A percentile compares a stretch with the other conserved stretches of the same genome.
Conservation (phyloP, 169 alveolate genomes). For the Cryptosporidium sp. region DNA sequence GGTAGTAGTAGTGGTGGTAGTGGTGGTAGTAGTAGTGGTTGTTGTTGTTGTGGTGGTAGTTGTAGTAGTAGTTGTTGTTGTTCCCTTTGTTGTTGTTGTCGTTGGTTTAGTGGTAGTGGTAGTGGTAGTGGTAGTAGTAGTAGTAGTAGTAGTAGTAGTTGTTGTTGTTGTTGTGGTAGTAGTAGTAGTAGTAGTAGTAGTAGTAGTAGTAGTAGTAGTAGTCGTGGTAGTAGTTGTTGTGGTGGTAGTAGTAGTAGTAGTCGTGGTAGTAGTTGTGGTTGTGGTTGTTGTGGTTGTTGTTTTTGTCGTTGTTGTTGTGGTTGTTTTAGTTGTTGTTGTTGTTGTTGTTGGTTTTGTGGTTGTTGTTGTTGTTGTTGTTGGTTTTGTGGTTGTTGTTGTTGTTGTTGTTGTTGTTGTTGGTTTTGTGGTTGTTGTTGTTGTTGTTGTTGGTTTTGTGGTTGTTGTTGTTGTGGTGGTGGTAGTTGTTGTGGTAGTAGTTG, state of each 20-base stretch:
- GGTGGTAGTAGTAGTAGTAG: slow-evolving; percentile 32
- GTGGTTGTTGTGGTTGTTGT: slow-evolving; percentile 59
- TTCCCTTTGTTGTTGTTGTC: slow-evolving; percentile 3
- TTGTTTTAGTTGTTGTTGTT: background rate
- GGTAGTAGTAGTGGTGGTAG: too few relatives aligned
- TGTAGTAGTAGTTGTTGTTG: too few relatives aligned
- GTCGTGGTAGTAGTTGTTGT: slow-evolving; percentile 36
- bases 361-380: slow-evolving; percentile 15
- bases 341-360: slow-evolving; percentile 22
- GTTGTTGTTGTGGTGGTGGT: slow-evolving; percentile 16
- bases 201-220: slow-evolving; percentile 10
- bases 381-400: background rate
- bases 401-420: slow-evolving; percentile 29
- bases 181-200: background rate
- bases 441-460: slow-evolving; percentile 7
- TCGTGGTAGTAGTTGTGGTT: slow-evolving; percentile 28
- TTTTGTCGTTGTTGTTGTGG: background rate
- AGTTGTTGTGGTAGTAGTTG: slow-evolving; percentile 24
- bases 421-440: slow-evolving; percentile 8
- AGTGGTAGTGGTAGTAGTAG: background rate
- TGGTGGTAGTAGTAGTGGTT: too few relatives aligned
- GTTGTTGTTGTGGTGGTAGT: too few relatives aligned
- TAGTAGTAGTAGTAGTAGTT: slow-evolving; percentile 24
- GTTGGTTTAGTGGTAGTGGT: slow-evolving; percentile 15
- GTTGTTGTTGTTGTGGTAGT: slow-evolving; percentile 25